Percentiles rank a stretch among this genome's conserved stretches.
Conservation (phyloP, 192 early-diverging fungal species). For the Coemansia sp. region DNA sequence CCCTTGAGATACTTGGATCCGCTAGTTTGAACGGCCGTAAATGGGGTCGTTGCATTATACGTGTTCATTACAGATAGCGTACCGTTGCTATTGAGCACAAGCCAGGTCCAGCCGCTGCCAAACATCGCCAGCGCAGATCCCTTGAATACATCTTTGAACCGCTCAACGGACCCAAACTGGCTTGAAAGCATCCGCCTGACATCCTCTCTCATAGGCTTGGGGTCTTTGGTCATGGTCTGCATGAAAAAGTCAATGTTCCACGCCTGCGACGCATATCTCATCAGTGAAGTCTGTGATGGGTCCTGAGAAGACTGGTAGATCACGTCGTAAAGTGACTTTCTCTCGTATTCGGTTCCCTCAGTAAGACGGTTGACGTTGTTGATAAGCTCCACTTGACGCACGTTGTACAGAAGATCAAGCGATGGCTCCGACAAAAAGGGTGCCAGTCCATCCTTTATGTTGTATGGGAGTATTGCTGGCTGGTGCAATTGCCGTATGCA, state of each 20-base stretch:
- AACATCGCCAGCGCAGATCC: constrained; percentile 46
- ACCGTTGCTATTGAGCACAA: constrained; percentile 42
- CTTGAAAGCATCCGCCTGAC: constrained; percentile 30
- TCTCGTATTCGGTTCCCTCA: constrained; percentile 44
- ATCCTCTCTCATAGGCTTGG: constrained; percentile 19
- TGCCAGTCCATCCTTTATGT: constrained; percentile 29
- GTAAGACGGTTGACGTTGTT: constrained; percentile 52
- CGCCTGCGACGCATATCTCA: constrained; percentile 56
- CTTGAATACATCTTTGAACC: constrained; percentile 43
- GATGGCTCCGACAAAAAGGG: constrained; percentile 43
- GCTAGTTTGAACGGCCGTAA: constrained; percentile 33
- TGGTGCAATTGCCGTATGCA: constrained; percentile 29
- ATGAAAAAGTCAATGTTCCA: constrained; percentile 59
- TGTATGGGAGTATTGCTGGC: constrained; percentile 36
- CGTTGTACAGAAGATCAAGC: constrained; percentile 51
- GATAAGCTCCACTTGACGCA: constrained; percentile 47
- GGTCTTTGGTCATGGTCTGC: constrained; percentile 34
- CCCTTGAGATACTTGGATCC: constrained; percentile 6
- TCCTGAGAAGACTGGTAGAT: constrained; percentile 36
- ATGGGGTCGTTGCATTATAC: constrained; percentile 44
- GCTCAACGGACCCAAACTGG: constrained; percentile 42
- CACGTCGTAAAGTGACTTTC: constrained; percentile 29
- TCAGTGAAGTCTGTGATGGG: constrained; percentile 31
- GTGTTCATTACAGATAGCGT: constrained; percentile 53
- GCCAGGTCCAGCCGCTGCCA: constrained; percentile 59